phyloP scores from a whole-genome alignment of 345 rosid species.

The Stellera chamaejasme region DNA sequence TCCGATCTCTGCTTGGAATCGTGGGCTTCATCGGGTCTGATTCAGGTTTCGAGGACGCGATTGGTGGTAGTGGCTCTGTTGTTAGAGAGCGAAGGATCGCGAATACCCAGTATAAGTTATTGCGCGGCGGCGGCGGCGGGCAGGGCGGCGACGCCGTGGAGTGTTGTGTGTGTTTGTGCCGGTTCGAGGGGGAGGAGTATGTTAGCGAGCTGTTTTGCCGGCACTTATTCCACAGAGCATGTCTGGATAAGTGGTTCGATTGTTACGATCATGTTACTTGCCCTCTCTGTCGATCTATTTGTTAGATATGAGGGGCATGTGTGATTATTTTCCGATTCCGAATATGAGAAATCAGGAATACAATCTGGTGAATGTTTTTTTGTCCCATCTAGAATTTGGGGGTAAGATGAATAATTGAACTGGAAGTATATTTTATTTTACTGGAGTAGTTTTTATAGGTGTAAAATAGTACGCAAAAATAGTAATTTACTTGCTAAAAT shows the following conservation, averaged over 20 bases:
- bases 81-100: slow-evolving; percentile 35
- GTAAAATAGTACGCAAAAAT: no score
- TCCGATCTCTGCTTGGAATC: slow-evolving; percentile 40
- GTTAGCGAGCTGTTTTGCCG: slow-evolving; percentile 77
- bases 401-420: no score
- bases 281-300: slow-evolving; percentile 72
- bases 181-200: slow-evolving; percentile 71
- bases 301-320: slow-evolving; percentile 12
- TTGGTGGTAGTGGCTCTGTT: slow-evolving; percentile 8
- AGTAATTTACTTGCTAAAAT: no score
- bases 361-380: no score
- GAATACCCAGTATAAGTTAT: slow-evolving; percentile 40
- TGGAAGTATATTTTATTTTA: no score
- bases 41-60: slow-evolving; percentile 13
- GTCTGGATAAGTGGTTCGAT: slow-evolving; percentile 71
- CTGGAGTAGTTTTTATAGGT: no score
- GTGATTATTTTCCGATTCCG: no score
- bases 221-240: slow-evolving; percentile 76
- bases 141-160: slow-evolving; percentile 15
- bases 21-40: slow-evolving; percentile 11
- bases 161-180: slow-evolving; percentile 73
- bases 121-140: slow-evolving; percentile 15
- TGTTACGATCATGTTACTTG: slow-evolving; percentile 43
- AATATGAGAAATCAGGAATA: no score
- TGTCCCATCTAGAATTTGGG: no score